Base-by-base conservation (phyloP, 345 rosid genomes). In the Bruguiera parviflora region DNA sequence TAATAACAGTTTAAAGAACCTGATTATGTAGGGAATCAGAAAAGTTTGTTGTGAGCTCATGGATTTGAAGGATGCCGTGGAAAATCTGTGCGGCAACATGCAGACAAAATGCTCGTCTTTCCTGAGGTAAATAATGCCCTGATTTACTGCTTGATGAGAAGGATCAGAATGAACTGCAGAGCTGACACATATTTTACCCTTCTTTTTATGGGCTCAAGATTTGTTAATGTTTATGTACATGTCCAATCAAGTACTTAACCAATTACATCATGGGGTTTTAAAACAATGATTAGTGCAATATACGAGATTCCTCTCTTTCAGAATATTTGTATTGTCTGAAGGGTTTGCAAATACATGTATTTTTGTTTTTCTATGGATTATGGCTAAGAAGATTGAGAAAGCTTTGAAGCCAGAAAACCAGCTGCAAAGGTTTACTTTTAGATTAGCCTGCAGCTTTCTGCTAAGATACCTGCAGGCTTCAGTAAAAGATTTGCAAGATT, bases 1-100 rank as follows among this genome's bases (percentile, higher is more conserved):
- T 2, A 32, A 4, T 0, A 35, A n/a, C n/a, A n/a, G n/a, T 33
- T 53, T 53, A 37, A 67, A 52, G 21, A 25, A 21, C 51, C 51
- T 35, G 28, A 21, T 52, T n/a, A 53, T 84, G 84, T 84, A 95
- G 98, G 99, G 96, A 62, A 88, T 95, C 77, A 84, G 98, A 79
- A 84, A 83, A 61, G 86, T 95, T 32, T 95, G 99, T 72, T 92
- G 96, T 74, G 99, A 95, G 87, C 92, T 95, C 71, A 75, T 95
- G 89, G 98, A 92, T 86, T 80, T 95, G 79, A 95, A 92, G 74
- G 98, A 92, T 90, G 91, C 96, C 6, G 99, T 90, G 58, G 98
- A 92, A 63, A 90, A 88, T 76, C 80, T 90, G 70, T 84, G 98
- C 60, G 92, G 96, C 67, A 86, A 95, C 81, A 82, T 81, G 84